Evolutionary conservation across 306 rosid genomes (phyloP).

Genomic region (Prunus davidiana): DNA sequence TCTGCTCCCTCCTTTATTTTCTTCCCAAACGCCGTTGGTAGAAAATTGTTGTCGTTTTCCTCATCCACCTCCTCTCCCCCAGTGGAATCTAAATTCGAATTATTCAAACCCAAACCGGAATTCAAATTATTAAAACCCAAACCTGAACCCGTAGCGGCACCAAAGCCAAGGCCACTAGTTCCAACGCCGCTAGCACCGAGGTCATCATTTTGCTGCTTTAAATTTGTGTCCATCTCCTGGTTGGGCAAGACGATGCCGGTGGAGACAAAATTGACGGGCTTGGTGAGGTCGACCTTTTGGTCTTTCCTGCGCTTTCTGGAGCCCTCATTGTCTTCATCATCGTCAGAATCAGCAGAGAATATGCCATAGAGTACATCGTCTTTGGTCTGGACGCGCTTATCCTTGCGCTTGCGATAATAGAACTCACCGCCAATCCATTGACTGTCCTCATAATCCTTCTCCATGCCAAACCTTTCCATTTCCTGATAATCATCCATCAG

Average conservation of each 20-base stretch:
- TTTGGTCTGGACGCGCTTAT: conserved; percentile 66
- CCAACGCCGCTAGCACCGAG: conserved; percentile 24
- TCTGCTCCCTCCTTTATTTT: conserved; percentile 77
- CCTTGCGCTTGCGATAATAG: conserved; percentile 58
- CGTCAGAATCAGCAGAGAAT: conserved; percentile 53
- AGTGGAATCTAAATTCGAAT: neutral
- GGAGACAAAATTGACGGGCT: conserved; percentile 79
- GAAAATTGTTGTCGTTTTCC: conserved; percentile 14
- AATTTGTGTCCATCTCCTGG: conserved; percentile 44
- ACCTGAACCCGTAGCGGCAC: conserved; percentile 42
- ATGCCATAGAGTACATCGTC: conserved; percentile 77
- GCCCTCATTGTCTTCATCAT: conserved; percentile 42
- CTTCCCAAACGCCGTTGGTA: conserved; percentile 81
- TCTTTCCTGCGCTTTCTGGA: conserved; percentile 57
- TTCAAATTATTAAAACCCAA: conserved; percentile 39
- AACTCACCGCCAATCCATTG: conserved; percentile 72
- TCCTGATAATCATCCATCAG: conserved; percentile 87
- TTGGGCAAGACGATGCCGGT: conserved; percentile 71
- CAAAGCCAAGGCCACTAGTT: conserved; percentile 48
- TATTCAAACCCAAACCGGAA: conserved; percentile 38
- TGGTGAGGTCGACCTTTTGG: conserved; percentile 52
- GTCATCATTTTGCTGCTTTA: conserved; percentile 36
- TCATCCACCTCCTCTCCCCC: conserved; percentile 28
- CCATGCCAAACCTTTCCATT: conserved; percentile 77
- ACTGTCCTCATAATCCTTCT: conserved; percentile 70